A percentile compares a stretch with the other conserved stretches of the same genome.
Evolutionary conservation across 108 stramenopile species (phyloP).

Genomic region (Aurantiochytrium sp.): DNA sequence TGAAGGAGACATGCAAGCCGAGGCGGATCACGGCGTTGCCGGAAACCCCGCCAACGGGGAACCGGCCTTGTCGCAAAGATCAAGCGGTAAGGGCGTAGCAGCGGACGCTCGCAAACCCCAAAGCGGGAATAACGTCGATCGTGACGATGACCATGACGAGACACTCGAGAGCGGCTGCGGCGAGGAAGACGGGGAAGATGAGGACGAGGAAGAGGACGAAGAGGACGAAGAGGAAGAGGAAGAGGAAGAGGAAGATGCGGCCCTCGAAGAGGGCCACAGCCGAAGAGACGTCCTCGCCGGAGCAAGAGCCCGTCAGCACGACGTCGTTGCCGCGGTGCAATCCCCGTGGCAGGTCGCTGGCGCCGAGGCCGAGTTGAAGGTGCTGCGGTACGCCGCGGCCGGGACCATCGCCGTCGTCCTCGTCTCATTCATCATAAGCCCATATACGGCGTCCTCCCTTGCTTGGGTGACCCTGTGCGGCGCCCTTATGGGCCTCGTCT

Average conservation of each 20-base stretch:
- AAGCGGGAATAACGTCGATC: not conserved
- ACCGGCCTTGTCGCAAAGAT: too few species aligned
- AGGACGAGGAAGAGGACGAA: not conserved
- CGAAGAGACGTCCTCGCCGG: not conserved
- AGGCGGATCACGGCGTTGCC: too few species aligned
- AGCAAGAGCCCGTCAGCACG: not conserved
- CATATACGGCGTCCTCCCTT: not conserved
- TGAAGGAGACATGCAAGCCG: too few species aligned
- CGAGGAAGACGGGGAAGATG: not conserved
- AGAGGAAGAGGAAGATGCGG: not conserved
- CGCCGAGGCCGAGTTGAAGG: not conserved
- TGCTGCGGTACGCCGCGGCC: not conserved
- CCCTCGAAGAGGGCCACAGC: not conserved
- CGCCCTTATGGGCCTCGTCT: not conserved
- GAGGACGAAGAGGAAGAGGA: not conserved
- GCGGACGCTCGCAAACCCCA: too few species aligned
- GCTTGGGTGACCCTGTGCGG: not conserved
- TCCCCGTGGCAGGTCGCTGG: not conserved
- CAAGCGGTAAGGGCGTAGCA: too few species aligned
- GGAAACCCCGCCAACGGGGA: too few species aligned
- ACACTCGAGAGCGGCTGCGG: not conserved
- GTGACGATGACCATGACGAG: not conserved
- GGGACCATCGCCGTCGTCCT: not conserved
- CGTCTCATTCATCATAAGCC: not conserved
- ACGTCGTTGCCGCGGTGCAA: not conserved